Conservation (phyloP, 202 grass and related monocot species). For the Brachypodium distachyon region DNA sequence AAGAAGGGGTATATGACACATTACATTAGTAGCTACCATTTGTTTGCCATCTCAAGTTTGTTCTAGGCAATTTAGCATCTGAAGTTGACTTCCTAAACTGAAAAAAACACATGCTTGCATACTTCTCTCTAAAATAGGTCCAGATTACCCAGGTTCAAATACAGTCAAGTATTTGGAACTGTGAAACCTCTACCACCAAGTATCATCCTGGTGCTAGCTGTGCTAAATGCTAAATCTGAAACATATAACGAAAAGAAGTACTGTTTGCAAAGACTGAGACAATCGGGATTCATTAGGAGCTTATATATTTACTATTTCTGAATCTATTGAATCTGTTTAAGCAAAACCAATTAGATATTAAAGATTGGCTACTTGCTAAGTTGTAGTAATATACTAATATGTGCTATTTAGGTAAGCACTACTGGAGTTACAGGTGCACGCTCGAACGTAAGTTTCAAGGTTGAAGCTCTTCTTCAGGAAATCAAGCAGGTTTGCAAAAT, state of each 20-base stretch:
- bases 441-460: slow-evolving; percentile 46
- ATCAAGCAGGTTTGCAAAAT: slow-evolving; percentile 69
- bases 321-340: neutral
- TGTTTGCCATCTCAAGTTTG: neutral
- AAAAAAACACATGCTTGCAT: neutral
- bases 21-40: neutral
- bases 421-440: slow-evolving; percentile 87
- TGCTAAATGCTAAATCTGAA: neutral
- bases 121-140: neutral
- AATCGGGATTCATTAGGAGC: neutral
- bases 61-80: neutral
- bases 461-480: slow-evolving; percentile 76
- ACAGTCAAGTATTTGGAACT: too few species aligned
- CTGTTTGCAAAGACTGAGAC: neutral
- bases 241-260: neutral
- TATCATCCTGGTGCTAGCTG: neutral
- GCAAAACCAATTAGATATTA: neutral
- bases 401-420: slow-evolving; percentile 60
- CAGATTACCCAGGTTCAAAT: neutral
- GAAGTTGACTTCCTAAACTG: neutral
- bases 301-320: neutral
- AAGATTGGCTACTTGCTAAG: neutral
- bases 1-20: neutral
- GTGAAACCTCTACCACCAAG: too few species aligned
- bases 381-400: neutral